phyloP scores from a whole-genome alignment of 345 rosid species.

The Citrus unshiu region DNA sequence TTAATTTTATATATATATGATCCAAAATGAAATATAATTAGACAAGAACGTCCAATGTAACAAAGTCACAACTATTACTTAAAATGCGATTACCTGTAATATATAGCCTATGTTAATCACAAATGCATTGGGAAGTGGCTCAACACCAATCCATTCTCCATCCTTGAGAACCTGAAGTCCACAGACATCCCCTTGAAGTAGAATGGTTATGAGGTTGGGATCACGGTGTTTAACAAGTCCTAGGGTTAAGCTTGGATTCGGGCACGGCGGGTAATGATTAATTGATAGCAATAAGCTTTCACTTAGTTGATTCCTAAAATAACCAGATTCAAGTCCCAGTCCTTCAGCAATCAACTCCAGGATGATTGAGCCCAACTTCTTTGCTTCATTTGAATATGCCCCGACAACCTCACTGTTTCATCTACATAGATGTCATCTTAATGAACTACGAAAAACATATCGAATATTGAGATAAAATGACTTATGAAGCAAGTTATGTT shows the following conservation, averaged over 20 bases:
- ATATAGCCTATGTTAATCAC: conserved; percentile 28
- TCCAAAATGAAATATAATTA: neutral
- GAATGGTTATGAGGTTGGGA: conserved; percentile 23
- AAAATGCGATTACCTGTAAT: conserved; percentile 2
- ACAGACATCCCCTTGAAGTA: conserved; percentile 27
- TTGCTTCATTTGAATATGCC: conserved; percentile 22
- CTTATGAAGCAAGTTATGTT: neutral
- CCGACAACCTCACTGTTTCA: conserved; percentile 22
- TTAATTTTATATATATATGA: neutral
- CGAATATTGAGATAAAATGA: neutral
- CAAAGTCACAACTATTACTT: neutral
- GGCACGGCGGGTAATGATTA: conserved; percentile 36
- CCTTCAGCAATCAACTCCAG: conserved; percentile 33
- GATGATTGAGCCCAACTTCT: conserved; percentile 27
- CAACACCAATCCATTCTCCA: conserved; percentile 29
- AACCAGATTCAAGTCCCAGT: conserved; percentile 25
- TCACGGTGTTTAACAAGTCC: conserved; percentile 33
- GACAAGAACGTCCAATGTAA: neutral
- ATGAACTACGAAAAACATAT: neutral
- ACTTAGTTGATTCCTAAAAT: conserved; percentile 12
- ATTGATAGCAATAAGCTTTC: conserved; percentile 14
- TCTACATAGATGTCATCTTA: neutral
- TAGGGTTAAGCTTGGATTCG: conserved; percentile 35
- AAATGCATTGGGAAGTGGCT: conserved; percentile 33
- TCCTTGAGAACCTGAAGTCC: conserved; percentile 40